Conservation (phyloP, 805 yeast genomes). For the Yarrowia yakushimensis region DNA sequence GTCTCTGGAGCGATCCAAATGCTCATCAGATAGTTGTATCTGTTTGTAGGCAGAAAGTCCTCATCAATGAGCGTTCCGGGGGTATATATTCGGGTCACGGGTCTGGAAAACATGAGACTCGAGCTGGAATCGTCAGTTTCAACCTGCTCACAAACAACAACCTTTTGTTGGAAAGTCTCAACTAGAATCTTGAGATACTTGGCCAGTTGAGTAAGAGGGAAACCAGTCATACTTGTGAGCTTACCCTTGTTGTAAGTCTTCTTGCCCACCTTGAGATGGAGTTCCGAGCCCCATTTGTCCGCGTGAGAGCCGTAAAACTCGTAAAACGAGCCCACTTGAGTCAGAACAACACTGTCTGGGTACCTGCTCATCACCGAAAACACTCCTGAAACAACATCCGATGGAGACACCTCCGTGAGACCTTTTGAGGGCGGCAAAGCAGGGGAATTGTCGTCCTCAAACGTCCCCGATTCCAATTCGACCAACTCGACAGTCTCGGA, state of each 20-base stretch:
- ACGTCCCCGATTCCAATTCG: not conserved
- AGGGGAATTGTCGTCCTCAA: not conserved
- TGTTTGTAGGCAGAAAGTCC: slow-evolving; percentile 66
- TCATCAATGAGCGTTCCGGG: slow-evolving; percentile 94
- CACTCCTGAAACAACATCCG: slow-evolving; percentile 16
- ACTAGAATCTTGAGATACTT: slow-evolving; percentile 73
- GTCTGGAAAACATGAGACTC: slow-evolving; percentile 41
- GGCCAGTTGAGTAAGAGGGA: slow-evolving; percentile 69
- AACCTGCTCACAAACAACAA: slow-evolving; percentile 69
- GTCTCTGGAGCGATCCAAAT: slow-evolving; percentile 39
- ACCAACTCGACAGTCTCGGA: not conserved
- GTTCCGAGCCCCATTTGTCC: slow-evolving; percentile 58
- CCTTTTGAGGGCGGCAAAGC: not conserved
- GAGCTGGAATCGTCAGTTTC: slow-evolving; percentile 35
- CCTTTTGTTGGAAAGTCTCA: slow-evolving; percentile 63
- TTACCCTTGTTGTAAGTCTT: slow-evolving; percentile 29
- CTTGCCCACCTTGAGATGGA: slow-evolving; percentile 67
- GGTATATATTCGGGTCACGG: slow-evolving; percentile 74
- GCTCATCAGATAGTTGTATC: slow-evolving; percentile 67
- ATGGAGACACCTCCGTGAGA: not conserved
- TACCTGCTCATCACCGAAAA: slow-evolving; percentile 30
- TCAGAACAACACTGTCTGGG: slow-evolving; percentile 56
- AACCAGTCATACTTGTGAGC: slow-evolving; percentile 80
- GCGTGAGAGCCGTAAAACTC: slow-evolving; percentile 85
- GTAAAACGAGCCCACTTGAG: slow-evolving; percentile 60